Conservation (phyloP, 805 yeast species). For the Saccharomycopsis babjevae region DNA sequence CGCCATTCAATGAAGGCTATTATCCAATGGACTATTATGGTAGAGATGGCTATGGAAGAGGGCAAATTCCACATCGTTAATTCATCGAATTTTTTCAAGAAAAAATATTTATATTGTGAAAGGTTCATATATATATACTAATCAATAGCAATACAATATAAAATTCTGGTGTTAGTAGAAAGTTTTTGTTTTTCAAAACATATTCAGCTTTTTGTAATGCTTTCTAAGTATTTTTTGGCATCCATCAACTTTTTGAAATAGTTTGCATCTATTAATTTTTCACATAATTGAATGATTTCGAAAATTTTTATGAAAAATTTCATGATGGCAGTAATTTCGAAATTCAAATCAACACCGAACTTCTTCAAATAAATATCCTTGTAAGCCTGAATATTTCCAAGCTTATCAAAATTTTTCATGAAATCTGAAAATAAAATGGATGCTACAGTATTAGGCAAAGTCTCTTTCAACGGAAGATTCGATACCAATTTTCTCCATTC, state of each 20-base stretch:
- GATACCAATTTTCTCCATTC: conserved; percentile 52
- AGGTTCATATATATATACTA: background rate
- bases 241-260: conserved; percentile 9
- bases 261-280: conserved; percentile 1
- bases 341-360: background rate
- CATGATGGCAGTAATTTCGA: background rate
- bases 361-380: conserved; percentile 12
- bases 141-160: background rate
- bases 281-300: conserved; percentile 3
- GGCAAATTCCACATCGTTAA: conserved; percentile 29
- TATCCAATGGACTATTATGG: conserved; percentile 97
- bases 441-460: conserved; percentile 49
- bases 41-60: conserved; percentile 86
- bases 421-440: conserved; percentile 47
- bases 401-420: conserved; percentile 18
- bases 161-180: background rate
- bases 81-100: background rate
- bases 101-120: background rate
- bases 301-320: background rate
- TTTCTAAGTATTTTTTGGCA: conserved; percentile 10
- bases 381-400: conserved; percentile 13
- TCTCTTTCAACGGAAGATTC: conserved; percentile 50
- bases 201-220: background rate
- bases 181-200: background rate
- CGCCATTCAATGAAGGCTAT: conserved; percentile 47